Evolutionary conservation across 2,329 filamentous ascomycete genomes (phyloP), one percentile per base, ranked within the genome.

Genomic region (Penicillium sp.): DNA sequence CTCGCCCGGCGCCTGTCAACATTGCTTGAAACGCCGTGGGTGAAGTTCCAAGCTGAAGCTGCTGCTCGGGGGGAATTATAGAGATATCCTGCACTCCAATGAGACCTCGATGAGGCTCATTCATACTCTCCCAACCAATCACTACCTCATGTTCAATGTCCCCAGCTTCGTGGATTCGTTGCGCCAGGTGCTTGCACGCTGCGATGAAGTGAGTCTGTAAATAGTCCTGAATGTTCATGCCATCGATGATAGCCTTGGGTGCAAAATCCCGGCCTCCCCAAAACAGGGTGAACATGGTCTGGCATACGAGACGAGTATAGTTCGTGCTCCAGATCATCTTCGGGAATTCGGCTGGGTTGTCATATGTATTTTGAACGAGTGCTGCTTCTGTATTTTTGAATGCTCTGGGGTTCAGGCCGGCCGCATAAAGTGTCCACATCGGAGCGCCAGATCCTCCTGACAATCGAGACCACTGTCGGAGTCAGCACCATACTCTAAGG

Each of bases 261-360:
- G 95, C 92, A 81, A 97, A 98, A 71, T 96, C 92, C 65, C 84
- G 88, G 38, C 95, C 95, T 9, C 86, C 93, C 76, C 96, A 99
- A 81, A 97, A 99, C 56, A 98, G 81, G 0, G 94, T 97, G 75
- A 97, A 98, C 69, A 98, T 92, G 50, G 92, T 93, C 68, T 93
- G 92, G 54, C 90, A 91, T 2, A 90, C 93, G 54, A 98, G 83
- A 26, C 95, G 87, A 64, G 88, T 91, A 78, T 99, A 99, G 75
- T 99, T 99, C 56, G 96, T 98, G 17, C 94, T 93, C 95, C 95
- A 99, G 61, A 98, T 94, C 96, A 99, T 99, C 81, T 97, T 98
- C 26, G 95, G 95, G 68, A 94, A 99, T 1, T 89, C 85, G 28
- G 89, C 89, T 9, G 93, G 92, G 22, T 96, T 86, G 10, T 91